Evolutionary conservation across 2,329 filamentous ascomycete species (phyloP), one percentile per base, ranked within the genome.

Genomic region (Penicillium sp.): DNA sequence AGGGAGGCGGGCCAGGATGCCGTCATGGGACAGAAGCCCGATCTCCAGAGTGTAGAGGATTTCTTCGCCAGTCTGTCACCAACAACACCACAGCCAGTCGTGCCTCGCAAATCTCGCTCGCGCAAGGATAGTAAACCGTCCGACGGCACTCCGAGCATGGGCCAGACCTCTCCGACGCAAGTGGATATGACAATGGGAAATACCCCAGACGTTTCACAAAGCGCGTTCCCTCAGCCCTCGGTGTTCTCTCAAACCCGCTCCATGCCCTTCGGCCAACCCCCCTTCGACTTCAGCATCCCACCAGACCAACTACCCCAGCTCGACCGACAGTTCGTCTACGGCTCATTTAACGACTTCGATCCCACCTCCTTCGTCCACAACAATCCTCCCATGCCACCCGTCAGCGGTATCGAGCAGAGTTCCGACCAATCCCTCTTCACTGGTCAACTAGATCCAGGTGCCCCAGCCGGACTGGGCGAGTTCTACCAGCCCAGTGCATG

Each of bases 31-130:
- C 88, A 95, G 62, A 91, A 92, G 65, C 83, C 88, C 2, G 88
- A 95, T 66, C 76, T 95, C n/a, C 88, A 93, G 63, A 95, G 89
- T 3, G 90, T 96, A 0, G 91, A 95, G 63, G 90, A 97, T 59
- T 96, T 95, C 72, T 92, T 97, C 65, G 87, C 88, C 5, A 88
- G 84, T 42, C 75, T 95, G 32, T 87, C 85, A 1, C 85, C 87
- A 10, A 79, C 78, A 0, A 79, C 78, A 0, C 76, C 69, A 6
- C 73, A 73, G 50, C 66, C 73, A 6, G 72, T 71, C 13, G 61
- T 72, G 6, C 68, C 72, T n/a, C 82, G 56, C 72, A 81, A 66
- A 27, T 41, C 54, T 15, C 58, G 65, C 44, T 54, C 61, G 38
- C 58, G 62, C 39, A 61, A 60, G 44, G 62, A 57, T 44, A 67